Evolutionary conservation across 192 early-diverging fungal genomes (phyloP), one percentile per base, ranked within the genome.

Genomic region (Backusella sp.): DNA sequence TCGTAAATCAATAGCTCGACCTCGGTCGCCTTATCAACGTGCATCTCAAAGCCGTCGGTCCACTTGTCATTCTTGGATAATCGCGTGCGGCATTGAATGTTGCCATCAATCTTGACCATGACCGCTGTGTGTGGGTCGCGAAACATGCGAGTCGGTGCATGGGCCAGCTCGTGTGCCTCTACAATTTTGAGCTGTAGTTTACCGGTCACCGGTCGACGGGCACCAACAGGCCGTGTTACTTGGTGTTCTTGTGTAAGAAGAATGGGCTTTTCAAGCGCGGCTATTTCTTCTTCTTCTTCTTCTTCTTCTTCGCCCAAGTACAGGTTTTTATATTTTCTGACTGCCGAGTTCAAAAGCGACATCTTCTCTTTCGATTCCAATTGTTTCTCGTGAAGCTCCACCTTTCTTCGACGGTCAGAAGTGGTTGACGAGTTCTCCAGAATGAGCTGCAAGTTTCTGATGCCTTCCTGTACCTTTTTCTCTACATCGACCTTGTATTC

Each of bases 1-100:
- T 99, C 98, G 76, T 93, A 94, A n/a, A 99, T 85, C 11, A 93
- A 87, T 36, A 99, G 81, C 80, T 99, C 98, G 8, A 98, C 87
- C 75, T 99, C 98, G 15, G 92, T 91, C 1, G 92, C 94, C 81
- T 93, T 93, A 73, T 97, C 95, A 34, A 99, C 92, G 68, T 89
- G 84, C 34, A 98, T 88, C 74, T 94, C 92, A 85, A 97, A 94
- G 34, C 93, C 90, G 41, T 96, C 94, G 75, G 90, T 91, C 92
- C 93, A 98, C 35, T 84, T 82, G 70, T 90, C 90, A 0, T 66
- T 32, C 46, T 87, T 86, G 7, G 89, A 88, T 17, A 89, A 85
- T 5, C 90, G 87, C 19, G 96, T 93, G 62, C 87, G 92, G 12
- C 87, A 93, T 66, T 92, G 92, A 19, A 88, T 86, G 15, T 87